phyloP scores from a whole-genome alignment of 1,139 yeast genomes.

The Taphrina confusa region DNA sequence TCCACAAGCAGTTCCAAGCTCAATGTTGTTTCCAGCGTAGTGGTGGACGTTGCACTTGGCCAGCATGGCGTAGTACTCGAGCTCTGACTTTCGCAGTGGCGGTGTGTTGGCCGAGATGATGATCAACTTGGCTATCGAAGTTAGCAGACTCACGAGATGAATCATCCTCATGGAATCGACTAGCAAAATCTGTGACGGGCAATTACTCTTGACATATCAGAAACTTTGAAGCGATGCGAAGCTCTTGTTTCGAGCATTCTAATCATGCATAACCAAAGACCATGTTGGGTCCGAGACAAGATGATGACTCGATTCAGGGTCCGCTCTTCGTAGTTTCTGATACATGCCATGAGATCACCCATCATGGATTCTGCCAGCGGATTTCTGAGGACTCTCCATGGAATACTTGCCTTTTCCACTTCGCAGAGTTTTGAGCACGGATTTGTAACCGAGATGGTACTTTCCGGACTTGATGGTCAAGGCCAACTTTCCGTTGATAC shows the following conservation, averaged over 20 bases:
- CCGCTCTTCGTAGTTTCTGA: no score
- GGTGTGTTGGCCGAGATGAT: slow-evolving; percentile 99
- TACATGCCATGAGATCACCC: no score
- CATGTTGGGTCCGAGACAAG: no score
- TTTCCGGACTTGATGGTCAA: slow-evolving; percentile 99
- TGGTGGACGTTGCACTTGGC: slow-evolving; percentile 94
- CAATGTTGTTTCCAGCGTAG: slow-evolving; percentile 90
- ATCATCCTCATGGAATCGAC: not conserved
- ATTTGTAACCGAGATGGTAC: slow-evolving; percentile 99
- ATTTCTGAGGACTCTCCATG: slow-evolving; percentile 29
- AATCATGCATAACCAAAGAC: no score
- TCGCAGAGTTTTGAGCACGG: slow-evolving; percentile 97
- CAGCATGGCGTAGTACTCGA: slow-evolving; percentile 99
- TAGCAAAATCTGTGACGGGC: not conserved
- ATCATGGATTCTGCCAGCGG: not conserved
- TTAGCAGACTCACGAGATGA: not conserved
- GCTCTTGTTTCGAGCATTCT: no score
- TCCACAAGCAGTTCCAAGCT: slow-evolving; percentile 99
- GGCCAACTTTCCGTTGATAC: slow-evolving; percentile 94
- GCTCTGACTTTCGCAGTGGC: slow-evolving; percentile 99
- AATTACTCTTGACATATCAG: no score
- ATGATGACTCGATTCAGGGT: no score
- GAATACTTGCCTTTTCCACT: slow-evolving; percentile 58
- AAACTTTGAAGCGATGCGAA: no score
- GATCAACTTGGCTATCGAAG: slow-evolving; percentile 76